A percentile compares a stretch with the other conserved stretches of the same genome.
Evolutionary conservation across 2,329 filamentous ascomycete species (phyloP).

Genomic region (Neonectria neomacrospora): DNA sequence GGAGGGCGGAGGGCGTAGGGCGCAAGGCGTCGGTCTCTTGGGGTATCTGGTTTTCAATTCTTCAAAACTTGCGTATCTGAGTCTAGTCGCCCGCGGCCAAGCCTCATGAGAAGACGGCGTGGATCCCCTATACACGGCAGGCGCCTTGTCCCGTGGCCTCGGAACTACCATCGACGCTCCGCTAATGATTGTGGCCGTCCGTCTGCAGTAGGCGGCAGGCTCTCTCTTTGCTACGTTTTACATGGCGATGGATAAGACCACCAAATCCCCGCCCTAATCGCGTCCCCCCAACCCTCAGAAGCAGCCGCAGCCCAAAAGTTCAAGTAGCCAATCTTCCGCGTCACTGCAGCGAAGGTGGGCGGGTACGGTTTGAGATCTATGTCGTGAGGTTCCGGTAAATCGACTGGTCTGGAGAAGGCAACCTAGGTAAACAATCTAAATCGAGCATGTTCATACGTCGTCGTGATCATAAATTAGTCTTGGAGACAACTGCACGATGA

Average conservation of each 20-base stretch:
- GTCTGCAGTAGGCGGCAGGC: not conserved
- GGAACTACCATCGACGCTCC: constrained; percentile 16
- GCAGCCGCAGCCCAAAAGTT: constrained; percentile 8
- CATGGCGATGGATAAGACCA: constrained; percentile 4
- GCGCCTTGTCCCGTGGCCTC: constrained; percentile 21
- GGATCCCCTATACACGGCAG: constrained; percentile 23
- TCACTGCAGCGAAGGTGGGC: not conserved
- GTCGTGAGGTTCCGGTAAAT: constrained; percentile 17
- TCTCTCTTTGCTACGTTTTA: constrained; percentile 11
- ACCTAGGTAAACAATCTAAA: constrained; percentile 25
- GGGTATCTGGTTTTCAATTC: constrained; percentile 43
- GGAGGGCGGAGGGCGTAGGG: constrained; percentile 10
- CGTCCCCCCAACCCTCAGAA: constrained; percentile 11
- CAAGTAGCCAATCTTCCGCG: constrained; percentile 15
- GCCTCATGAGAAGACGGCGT: constrained; percentile 21
- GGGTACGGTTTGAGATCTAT: constrained; percentile 11
- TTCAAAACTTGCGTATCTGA: constrained; percentile 36
- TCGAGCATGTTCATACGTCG: constrained; percentile 30
- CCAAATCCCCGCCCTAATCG: constrained; percentile 7
- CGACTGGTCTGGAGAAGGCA: constrained; percentile 15
- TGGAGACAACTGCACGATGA: constrained; percentile 44
- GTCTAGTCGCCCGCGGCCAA: constrained; percentile 33
- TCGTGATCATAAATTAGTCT: constrained; percentile 36
- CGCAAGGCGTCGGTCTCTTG: constrained; percentile 28
- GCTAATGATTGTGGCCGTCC: constrained; percentile 13